phyloP scores from a whole-genome alignment of 495 filamentous ascomycete species.

The Chaetomium fimeti region DNA sequence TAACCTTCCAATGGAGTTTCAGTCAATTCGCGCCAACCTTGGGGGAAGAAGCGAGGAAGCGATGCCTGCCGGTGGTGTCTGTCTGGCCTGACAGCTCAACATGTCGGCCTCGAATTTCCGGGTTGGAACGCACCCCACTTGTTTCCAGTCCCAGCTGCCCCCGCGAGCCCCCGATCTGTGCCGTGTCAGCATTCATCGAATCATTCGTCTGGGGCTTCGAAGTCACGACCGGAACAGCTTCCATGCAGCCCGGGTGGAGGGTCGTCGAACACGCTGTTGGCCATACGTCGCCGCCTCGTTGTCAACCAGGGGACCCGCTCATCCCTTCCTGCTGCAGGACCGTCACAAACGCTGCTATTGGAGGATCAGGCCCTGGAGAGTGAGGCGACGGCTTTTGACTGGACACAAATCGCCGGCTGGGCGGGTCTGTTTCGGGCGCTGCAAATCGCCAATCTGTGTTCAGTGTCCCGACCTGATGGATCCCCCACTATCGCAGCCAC shows the following conservation, averaged over 20 bases:
- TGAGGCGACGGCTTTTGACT: slow-evolving; percentile 23
- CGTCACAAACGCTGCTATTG: slow-evolving; percentile 14
- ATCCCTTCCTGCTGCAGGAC: slow-evolving; percentile 18
- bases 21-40: no score
- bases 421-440: slow-evolving; percentile 12
- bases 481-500: not conserved
- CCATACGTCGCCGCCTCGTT: slow-evolving; percentile 14
- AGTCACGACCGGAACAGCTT: not conserved
- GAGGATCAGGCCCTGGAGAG: slow-evolving; percentile 17
- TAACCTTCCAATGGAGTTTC: no score
- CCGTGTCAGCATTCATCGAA: not conserved
- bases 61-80: no score
- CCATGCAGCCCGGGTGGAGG: slow-evolving; percentile 11
- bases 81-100: no score
- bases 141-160: not conserved
- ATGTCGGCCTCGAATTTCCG: no score
- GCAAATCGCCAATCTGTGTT: not conserved
- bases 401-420: slow-evolving; percentile 20
- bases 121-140: not conserved
- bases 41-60: no score
- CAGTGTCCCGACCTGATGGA: slow-evolving; percentile 1
- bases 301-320: slow-evolving; percentile 14
- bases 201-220: not conserved
- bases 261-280: slow-evolving; percentile 3
- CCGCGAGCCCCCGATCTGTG: not conserved